Conservation (phyloP, 371 early-diverging fungal species). For the Actinomortierella ambigua region DNA sequence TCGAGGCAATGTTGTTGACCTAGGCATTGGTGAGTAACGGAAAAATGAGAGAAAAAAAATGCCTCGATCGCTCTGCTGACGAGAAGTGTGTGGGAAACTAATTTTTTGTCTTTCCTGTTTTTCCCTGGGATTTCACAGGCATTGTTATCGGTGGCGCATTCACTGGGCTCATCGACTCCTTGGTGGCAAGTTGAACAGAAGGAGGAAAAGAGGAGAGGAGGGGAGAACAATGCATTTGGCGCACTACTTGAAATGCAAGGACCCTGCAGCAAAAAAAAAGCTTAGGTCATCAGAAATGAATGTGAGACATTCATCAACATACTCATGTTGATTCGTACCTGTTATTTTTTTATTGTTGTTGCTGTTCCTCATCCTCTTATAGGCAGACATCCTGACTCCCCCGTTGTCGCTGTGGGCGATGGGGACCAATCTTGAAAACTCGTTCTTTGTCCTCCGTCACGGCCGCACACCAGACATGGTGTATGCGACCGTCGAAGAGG, state of each 20-base stretch:
- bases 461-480: conserved; percentile 17
- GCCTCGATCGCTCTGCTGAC: not conserved
- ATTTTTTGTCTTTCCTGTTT: not conserved
- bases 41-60: no score
- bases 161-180: conserved; percentile 37
- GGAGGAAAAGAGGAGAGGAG: no score
- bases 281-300: no score
- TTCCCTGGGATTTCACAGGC: conserved; percentile 11
- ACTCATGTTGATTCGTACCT: no score
- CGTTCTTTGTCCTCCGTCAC: conserved; percentile 36
- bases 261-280: not conserved
- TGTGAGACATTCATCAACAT: no score
- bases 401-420: conserved; percentile 31
- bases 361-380: not conserved
- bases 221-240: no score
- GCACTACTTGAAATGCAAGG: not conserved
- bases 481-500: conserved; percentile 35
- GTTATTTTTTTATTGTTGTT: no score
- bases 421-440: conserved; percentile 45
- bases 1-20: conserved; percentile 44
- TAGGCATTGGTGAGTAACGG: conserved; percentile 39
- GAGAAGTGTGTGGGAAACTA: not conserved
- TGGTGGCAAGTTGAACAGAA: conserved; percentile 38
- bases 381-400: conserved; percentile 42
- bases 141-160: conserved; percentile 47